A percentile compares a stretch with the other conserved stretches of the same genome.
These are phyloP conservation scores for Nannizziopsis barbatae DNA, from an alignment of 2,329 filamentous ascomycete genomes.

Conservation along the genomic window DNA sequence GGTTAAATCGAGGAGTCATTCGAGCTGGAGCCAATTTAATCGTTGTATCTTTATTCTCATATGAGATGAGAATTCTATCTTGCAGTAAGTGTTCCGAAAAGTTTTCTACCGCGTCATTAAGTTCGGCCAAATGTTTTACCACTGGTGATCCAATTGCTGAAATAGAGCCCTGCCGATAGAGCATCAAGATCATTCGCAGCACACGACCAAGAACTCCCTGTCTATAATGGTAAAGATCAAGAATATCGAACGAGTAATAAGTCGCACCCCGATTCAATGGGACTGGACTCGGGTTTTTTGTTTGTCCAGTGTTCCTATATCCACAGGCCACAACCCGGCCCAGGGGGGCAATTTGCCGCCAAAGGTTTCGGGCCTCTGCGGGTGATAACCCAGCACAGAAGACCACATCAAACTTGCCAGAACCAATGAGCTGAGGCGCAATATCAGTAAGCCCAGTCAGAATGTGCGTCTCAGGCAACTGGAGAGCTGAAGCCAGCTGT, in stretches of 20 bases:
- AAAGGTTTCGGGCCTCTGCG: background rate
- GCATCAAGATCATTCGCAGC: background rate
- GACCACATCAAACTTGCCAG: slow-evolving; percentile 2
- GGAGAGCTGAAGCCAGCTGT: background rate
- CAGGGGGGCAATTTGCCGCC: background rate
- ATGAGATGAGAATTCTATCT: background rate
- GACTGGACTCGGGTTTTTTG: background rate
- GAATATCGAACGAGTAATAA: slow-evolving; percentile 2
- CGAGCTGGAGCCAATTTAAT: slow-evolving; percentile 1
- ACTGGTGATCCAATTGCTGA: background rate
- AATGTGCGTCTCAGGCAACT: background rate
- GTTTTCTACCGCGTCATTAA: background rate
- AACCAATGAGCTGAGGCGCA: background rate
- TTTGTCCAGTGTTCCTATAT: background rate
- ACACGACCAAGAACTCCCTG: background rate
- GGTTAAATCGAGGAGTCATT: background rate
- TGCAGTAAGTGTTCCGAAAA: background rate
- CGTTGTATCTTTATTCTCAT: background rate
- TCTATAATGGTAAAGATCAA: background rate
- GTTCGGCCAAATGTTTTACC: background rate
- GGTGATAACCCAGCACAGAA: background rate
- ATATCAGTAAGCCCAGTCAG: background rate
- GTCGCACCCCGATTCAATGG: background rate
- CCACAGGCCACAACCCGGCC: slow-evolving; percentile 1
- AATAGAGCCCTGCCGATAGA: slow-evolving; percentile 3